Percentiles rank a stretch among this genome's conserved stretches.
phyloP scores from a whole-genome alignment of 2,329 filamentous ascomycete species.

The Ophiobolus disseminans region DNA sequence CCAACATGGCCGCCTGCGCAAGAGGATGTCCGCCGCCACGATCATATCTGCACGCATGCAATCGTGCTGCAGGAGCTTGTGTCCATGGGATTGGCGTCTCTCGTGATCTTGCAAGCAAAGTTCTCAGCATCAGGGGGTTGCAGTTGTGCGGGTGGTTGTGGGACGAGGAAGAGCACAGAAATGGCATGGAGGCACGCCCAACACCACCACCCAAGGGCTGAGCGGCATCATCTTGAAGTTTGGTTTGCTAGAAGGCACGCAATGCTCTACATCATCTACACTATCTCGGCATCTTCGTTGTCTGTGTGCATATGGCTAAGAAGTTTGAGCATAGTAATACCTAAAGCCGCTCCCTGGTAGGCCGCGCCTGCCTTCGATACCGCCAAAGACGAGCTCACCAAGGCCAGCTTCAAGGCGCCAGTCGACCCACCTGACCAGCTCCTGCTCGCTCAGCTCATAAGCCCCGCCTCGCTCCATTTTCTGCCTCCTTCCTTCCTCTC shows the following conservation, averaged over 20 bases:
- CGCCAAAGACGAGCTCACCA: conserved; percentile 20
- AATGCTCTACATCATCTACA: not conserved
- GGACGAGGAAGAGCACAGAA: not conserved
- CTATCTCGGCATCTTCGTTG: not conserved
- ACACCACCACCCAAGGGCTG: not conserved
- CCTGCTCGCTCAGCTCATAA: conserved; percentile 13
- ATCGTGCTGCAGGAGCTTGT: too few species aligned
- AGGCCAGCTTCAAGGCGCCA: conserved; percentile 10
- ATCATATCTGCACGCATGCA: too few species aligned
- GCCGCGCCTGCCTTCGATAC: conserved; percentile 25
- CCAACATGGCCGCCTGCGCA: too few species aligned
- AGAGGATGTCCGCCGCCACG: too few species aligned
- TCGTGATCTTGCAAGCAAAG: not conserved
- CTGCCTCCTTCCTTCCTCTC: conserved; percentile 15
- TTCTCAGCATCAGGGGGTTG: not conserved
- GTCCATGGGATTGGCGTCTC: too few species aligned
- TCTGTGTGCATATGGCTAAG: conserved; percentile 27
- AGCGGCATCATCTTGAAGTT: too few species aligned
- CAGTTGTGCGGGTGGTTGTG: not conserved
- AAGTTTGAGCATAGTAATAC: conserved; percentile 36
- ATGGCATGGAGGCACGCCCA: not conserved
- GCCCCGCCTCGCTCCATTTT: conserved; percentile 12
- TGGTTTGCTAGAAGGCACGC: too few species aligned
- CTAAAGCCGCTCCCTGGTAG: conserved; percentile 24
- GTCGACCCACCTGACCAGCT: conserved; percentile 24